phyloP scores from a whole-genome alignment of 768 basidiomycete genomes.

The Lepiota brunneoincarnata region DNA sequence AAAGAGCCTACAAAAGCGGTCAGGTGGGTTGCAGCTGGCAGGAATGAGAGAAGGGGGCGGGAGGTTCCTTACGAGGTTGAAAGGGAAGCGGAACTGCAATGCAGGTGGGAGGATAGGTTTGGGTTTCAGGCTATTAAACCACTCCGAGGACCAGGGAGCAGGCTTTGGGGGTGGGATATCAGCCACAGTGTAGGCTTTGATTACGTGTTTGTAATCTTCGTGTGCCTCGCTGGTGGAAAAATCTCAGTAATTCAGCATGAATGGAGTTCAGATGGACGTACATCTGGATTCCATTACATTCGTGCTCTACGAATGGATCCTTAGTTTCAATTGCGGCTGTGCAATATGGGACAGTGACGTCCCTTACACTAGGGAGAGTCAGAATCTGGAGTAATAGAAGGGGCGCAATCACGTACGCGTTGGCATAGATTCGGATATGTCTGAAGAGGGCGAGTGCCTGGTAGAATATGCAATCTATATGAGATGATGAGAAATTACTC shows the following conservation, averaged over 20 bases:
- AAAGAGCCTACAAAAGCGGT: conserved; percentile 40
- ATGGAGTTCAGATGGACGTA: conserved; percentile 27
- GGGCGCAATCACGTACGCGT: conserved; percentile 48
- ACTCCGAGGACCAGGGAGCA: conserved; percentile 35
- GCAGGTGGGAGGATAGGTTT: conserved; percentile 54
- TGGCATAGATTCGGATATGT: conserved; percentile 76
- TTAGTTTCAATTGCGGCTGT: conserved; percentile 69
- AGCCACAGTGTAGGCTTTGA: conserved; percentile 51
- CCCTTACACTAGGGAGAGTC: conserved; percentile 50
- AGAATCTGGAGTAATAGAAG: neutral
- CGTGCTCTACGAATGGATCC: conserved; percentile 62
- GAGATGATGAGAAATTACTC: conserved; percentile 7
- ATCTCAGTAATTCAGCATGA: neutral
- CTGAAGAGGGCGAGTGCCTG: conserved; percentile 66
- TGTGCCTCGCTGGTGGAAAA: conserved; percentile 44
- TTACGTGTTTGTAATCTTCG: conserved; percentile 53
- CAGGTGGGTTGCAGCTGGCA: neutral
- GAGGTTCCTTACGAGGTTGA: conserved; percentile 58
- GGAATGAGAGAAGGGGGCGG: neutral
- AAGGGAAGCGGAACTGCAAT: conserved; percentile 60
- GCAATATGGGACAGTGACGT: conserved; percentile 79
- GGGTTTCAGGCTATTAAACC: conserved; percentile 42
- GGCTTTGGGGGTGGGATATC: conserved; percentile 43
- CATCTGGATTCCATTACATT: conserved; percentile 60
- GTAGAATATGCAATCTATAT: conserved; percentile 69